Base-by-base conservation (phyloP, 371 early-diverging fungal species). In the Dinochytrium kinnereticum region DNA sequence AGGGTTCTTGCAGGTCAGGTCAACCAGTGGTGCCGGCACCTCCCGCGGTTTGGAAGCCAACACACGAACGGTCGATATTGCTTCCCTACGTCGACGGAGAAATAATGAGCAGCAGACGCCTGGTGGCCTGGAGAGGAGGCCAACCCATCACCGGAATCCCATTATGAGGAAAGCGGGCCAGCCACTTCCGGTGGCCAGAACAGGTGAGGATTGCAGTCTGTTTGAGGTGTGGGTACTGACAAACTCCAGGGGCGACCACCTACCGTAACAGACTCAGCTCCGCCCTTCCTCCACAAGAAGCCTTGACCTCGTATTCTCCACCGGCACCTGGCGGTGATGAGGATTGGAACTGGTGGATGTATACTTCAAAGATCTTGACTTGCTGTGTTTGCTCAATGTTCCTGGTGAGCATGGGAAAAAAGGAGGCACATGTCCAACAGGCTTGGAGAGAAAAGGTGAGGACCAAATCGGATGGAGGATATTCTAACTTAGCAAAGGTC, bases 371-470 rank as follows among this genome's bases (percentile, higher is more conserved):
- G 26, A 39, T 57, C 33, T 30, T 74, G 65, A 79, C 75, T 3
- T 75, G 75, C 68, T 74, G 72, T 40, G 28, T 71, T 37, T 75
- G 57, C 57, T 51, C 74, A 1, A n/a, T 13, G 26, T 78, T 66
- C 51, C 37, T 78, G 71, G 36, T 30, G 21, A 28, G 68, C 2
- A 30, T 28, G 31, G 70, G 78, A 13, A 72, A 74, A 68, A 61
- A 21, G 31, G 74, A 73, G 38, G 10, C 61, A 37, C 28, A 37
- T 34, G 68, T 73, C 37, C 79, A 79, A 59, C 85, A 85, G 65
- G 83, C 82, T 15, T 83, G 85, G 85, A 73, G 85, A 19, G 85
- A 84, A 68, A 84, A 84, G 77, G 84, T 81, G n/a, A 30, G 65
- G 33, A 26, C 15, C n/a, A n/a, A 53, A 44, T 51, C 51, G 3